Base-by-base conservation (phyloP, 208 protist genomes). In the Acanthamoeba triangularis region DNA sequence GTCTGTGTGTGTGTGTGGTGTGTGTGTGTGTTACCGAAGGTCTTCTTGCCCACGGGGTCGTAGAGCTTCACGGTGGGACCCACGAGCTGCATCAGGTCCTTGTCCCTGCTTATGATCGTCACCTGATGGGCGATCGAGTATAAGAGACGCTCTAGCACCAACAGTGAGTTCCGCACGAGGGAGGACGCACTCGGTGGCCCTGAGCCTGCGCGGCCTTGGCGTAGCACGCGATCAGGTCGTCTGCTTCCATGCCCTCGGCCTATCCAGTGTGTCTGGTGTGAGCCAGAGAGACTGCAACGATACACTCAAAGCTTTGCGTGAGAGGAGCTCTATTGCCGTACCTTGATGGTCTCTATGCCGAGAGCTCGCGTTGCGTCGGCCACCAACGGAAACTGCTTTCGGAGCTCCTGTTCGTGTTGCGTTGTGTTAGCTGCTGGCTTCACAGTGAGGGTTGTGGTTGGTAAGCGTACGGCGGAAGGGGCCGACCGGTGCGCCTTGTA, bases 61-160 rank as follows among this genome's bases (percentile, higher is more conserved):
- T 91, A 91, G 33, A 91, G 56, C 52, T 63, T 91, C 7, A 91
- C 54, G 0, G 28, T 72, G 23, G 52, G 56, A 20, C 35, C 25
- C 0, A 91, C 56, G 6, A 91, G 85, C 59, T 91, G 85, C 85
- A 91, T 74, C 20, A 91, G 61, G 85, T 91, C 85, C 61, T 91
- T 91, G 61, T 91, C 85, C 33, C 61, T 65, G 20, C 28, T 49
- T 3, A 91, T 69, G 37, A 91, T 91, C 23, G 85, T 91, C 30
- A 91, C 85, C 85, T 91, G 30, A 1, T 20, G 20, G 78, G 18
- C 56, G 56, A 6, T 25, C 18, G 23, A 63, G 56, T 16, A 7
- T 59, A 59, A 16, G 44, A 47, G 44, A 47, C 44, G 56, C 56
- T 16, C 61, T 28, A 69, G n/a, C n/a, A 69, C 25, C 25, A 23